These are phyloP conservation scores for Podospora fimiseda DNA, from an alignment of 495 filamentous ascomycete genomes.

Conservation along the genomic window DNA sequence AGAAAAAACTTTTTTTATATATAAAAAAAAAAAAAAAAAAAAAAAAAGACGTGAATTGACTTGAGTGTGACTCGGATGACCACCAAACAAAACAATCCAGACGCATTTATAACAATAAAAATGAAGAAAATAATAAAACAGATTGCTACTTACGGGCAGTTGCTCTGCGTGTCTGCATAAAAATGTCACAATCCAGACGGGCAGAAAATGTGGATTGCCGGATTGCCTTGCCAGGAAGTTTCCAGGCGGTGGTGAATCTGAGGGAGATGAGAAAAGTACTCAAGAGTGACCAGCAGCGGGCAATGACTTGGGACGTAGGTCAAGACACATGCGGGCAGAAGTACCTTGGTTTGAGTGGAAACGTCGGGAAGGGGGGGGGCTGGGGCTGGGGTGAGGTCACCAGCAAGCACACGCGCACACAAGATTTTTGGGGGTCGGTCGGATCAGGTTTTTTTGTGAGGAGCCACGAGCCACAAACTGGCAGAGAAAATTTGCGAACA, in stretches of 20 bases:
- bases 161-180: constrained; percentile 17
- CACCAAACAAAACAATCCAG: neutral
- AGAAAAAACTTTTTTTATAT: constrained; percentile 1
- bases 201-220: constrained; percentile 19
- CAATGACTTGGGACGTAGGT: constrained; percentile 21
- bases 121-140: constrained; percentile 1
- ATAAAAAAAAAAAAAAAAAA: too few species aligned
- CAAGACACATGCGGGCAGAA: constrained; percentile 20
- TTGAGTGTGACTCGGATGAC: neutral
- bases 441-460: neutral
- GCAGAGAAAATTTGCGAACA: neutral
- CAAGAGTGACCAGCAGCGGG: constrained; percentile 23
- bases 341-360: constrained; percentile 22
- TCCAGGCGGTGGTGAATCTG: constrained; percentile 1
- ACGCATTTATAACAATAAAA: constrained; percentile 1
- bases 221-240: neutral
- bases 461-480: too few species aligned
- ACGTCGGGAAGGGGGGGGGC: constrained; percentile 14
- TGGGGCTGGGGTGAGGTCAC: constrained; percentile 6
- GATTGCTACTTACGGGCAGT: constrained; percentile 23
- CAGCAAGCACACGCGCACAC: neutral
- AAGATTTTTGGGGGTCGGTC: neutral
- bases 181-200: constrained; percentile 12
- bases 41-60: neutral
- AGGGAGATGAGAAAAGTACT: constrained; percentile 11